A percentile compares a stretch with the other conserved stretches of the same genome.
Evolutionary conservation across 331 rosid genomes (phyloP).

Genomic region (Ulmus americana): DNA sequence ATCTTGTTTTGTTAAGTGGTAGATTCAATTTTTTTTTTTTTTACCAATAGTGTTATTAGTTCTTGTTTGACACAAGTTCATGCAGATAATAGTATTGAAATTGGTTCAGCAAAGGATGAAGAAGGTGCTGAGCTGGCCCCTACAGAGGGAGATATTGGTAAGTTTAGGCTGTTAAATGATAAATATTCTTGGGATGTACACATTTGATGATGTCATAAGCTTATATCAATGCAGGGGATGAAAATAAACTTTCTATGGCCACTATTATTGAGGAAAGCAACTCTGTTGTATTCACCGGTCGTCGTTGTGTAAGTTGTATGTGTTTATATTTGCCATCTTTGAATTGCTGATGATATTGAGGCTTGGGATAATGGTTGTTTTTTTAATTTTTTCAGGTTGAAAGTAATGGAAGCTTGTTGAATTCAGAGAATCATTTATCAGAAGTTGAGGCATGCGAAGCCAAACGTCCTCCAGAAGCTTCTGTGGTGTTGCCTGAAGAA

Average conservation of each 20-base stretch:
- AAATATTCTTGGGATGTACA: slow-evolving; percentile 12
- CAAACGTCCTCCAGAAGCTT: slow-evolving; percentile 26
- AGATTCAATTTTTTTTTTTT: not conserved
- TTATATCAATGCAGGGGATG: slow-evolving; percentile 42
- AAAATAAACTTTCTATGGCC: slow-evolving; percentile 24
- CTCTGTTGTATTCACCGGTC: slow-evolving; percentile 47
- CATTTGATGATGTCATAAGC: slow-evolving; percentile 28
- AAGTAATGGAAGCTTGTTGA: slow-evolving; percentile 40
- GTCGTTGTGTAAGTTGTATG: slow-evolving; percentile 99
- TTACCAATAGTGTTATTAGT: slow-evolving; percentile 8
- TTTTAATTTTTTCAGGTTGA: slow-evolving; percentile 43
- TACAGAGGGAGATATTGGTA: slow-evolving; percentile 32
- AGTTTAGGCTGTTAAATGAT: slow-evolving; percentile 23
- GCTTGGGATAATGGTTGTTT: slow-evolving; percentile 42
- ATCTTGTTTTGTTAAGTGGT: not conserved
- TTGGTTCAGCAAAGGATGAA: slow-evolving; percentile 19
- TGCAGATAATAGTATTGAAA: slow-evolving; percentile 24
- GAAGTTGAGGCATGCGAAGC: slow-evolving; percentile 34
- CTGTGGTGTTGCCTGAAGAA: slow-evolving; percentile 34
- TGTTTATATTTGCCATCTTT: slow-evolving; percentile 53
- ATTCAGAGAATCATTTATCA: slow-evolving; percentile 30
- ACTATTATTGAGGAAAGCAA: slow-evolving; percentile 27
- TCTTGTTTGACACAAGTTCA: slow-evolving; percentile 27
- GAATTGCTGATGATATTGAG: slow-evolving; percentile 35
- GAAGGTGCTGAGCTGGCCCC: slow-evolving; percentile 16